These are phyloP conservation scores for Allodekkera sacchari DNA, from an alignment of 805 yeast species.

Conservation along the genomic window DNA sequence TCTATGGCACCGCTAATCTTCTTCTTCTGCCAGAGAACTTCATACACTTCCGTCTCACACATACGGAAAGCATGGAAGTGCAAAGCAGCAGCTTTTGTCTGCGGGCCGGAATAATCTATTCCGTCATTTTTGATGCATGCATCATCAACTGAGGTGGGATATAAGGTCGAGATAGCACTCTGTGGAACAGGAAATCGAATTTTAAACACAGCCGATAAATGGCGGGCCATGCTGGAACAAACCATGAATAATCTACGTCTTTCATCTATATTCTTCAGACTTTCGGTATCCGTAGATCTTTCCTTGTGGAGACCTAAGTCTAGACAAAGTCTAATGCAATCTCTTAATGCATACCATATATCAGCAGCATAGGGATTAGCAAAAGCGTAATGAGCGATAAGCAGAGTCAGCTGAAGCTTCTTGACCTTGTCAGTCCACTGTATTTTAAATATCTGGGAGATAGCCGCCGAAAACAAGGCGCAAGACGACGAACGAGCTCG, in stretches of 20 bases:
- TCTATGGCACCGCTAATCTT: constrained; percentile 2
- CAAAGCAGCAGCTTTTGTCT: constrained; percentile 10
- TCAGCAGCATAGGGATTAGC: constrained; percentile 12
- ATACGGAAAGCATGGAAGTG: constrained; percentile 7
- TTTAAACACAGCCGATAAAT: constrained; percentile 4
- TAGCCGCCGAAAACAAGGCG: constrained; percentile 8
- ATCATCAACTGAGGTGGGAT: constrained; percentile 9
- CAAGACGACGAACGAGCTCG: constrained; percentile 9
- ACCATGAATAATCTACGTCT: constrained; percentile 7
- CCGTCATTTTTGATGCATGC: constrained; percentile 7
- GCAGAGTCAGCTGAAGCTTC: constrained; percentile 6
- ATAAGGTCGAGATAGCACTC: constrained; percentile 4
- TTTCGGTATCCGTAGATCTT: constrained; percentile 6
- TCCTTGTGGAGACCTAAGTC: constrained; percentile 10
- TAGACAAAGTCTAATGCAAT: constrained; percentile 7
- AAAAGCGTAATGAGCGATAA: constrained; percentile 10
- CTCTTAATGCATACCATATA: constrained; percentile 5
- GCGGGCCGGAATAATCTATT: constrained; percentile 9
- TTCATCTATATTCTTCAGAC: too few species aligned
- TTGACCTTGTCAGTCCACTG: constrained; percentile 6
- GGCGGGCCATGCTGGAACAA: constrained; percentile 7
- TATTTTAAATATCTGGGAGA: constrained; percentile 3
- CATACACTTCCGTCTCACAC: constrained; percentile 9
- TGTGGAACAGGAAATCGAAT: constrained; percentile 7
- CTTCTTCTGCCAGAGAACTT: constrained; percentile 9